Evolutionary conservation across 2,329 filamentous ascomycete species (phyloP), one percentile per base, ranked within the genome.

Genomic region (Trichoderma citrinoviride): DNA sequence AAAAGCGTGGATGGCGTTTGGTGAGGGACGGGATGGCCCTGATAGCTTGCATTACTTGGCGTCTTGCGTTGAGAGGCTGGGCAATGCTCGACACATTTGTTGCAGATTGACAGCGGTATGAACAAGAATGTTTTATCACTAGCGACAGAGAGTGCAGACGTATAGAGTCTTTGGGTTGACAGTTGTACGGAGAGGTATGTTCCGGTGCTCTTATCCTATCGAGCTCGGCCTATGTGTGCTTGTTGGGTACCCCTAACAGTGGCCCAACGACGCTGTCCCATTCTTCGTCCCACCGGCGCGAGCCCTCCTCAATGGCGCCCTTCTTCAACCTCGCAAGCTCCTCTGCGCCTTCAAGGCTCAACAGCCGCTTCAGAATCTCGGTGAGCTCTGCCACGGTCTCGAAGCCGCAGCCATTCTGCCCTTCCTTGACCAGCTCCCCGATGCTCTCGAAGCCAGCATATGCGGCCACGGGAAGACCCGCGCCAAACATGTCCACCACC

Each of bases 401-500:
- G 73, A 99, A 99, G 0, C 95, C 93, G 70, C 86, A 85, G 1
- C 95, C 95, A 74, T 98, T 98, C 44, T 88, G 82, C 0, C 91
- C 90, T 72, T 98, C 93, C 60, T 85, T 89, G 27, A 99, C 91
- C n/a, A 99, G 80, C 78, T 99, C 95, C 2, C 86, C 82, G 83
- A 96, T 97, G 67, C 93, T 94, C 73, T 93, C 88, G 73, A 96
- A 99, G 2, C 85, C 84, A 27, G 86, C 86, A 83, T 95, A 98
- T 4, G 93, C 94, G 0, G 90, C 88, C 0, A 99, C 95, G 0
- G 95, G 95, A 29, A 99, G 80, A 0, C 94, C 95, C 0, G 93
- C 90, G 2, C 95, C 95, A 75, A 99, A 98, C 93, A 99, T 97
- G 75, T 99, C 95, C 15, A 99, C 93, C 1, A 99, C 93, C 78